Evolutionary conservation across 306 rosid genomes (phyloP), one percentile per base, ranked within the genome.

Genomic region (Dalbergia cultrata): DNA sequence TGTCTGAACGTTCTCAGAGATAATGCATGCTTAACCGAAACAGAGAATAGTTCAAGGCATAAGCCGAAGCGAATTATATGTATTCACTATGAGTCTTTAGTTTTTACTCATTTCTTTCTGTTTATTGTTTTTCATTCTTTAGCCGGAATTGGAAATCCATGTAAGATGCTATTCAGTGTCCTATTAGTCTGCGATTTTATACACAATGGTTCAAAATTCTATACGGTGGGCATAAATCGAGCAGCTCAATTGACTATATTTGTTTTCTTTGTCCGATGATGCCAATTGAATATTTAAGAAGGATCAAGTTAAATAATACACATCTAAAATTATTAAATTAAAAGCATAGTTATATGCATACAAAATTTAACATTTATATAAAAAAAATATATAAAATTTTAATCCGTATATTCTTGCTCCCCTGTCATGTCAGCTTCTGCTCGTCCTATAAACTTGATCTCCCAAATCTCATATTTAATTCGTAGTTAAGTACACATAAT

Each of bases 401-500:
- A 81, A 67, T 67, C 69, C 45, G 50, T 4, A 75, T 70, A 64
- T 69, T 41, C 79, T 31, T 41, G 62, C 77, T 83, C 67, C 13
- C 59, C 75, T 83, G 77, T 77, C 74, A 74, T 77, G 83, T 78
- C 66, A 84, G 70, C 52, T 63, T 19, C 54, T 50, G 19, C 26
- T 10, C 12, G 77, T 44, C 31, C 43, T 34, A 35, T 26, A 59
- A 52, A 37, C 16, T 67, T 31, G 81, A 86, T 86, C 79, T 83
- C 69, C 74, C 57, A 57, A 72, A 83, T 86, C 87, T 60, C 35
- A 37, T 44, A 79, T 45, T 76, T 67, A 83, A 83, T 52, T 58
- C 67, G 11, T 21, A 56, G 11, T 80, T 21, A 45, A 74, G 72
- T 33, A 79, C 43, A 3, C 70, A 59, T 43, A 74, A 63, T 33